Conservation (phyloP, 2,329 filamentous ascomycete species). For the Knufia petricola region DNA sequence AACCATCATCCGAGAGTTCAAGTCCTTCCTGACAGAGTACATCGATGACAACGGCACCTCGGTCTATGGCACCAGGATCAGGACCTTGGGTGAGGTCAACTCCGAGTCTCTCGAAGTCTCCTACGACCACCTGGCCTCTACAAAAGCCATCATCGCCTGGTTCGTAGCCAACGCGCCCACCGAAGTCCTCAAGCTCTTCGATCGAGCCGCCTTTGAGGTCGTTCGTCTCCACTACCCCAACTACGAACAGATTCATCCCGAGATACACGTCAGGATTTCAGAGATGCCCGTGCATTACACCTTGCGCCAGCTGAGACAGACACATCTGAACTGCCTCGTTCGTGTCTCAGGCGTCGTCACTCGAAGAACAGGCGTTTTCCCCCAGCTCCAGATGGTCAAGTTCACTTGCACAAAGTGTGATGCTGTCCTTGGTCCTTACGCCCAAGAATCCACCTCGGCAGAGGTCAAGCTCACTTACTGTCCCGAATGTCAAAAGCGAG, state of each 20-base stretch:
- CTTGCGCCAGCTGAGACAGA: conserved; percentile 85
- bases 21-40: conserved; percentile 91
- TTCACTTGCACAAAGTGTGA: conserved; percentile 95
- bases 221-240: conserved; percentile 93
- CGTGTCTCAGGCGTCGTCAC: conserved; percentile 94
- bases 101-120: conserved; percentile 93
- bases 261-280: conserved; percentile 94
- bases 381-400: conserved; percentile 96
- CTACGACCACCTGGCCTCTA: conserved; percentile 80
- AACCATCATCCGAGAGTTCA: conserved; percentile 94
- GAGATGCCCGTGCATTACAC: conserved; percentile 93
- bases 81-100: conserved; percentile 93
- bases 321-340: conserved; percentile 89
- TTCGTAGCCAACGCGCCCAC: conserved; percentile 91
- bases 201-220: conserved; percentile 92
- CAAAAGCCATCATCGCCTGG: conserved; percentile 88
- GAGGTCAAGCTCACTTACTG: conserved; percentile 96
- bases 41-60: conserved; percentile 81
- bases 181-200: conserved; percentile 94
- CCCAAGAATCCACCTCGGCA: conserved; percentile 80
- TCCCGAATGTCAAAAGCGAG: conserved; percentile 89
- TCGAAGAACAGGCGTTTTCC: conserved; percentile 86
- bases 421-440: conserved; percentile 85
- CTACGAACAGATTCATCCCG: conserved; percentile 93
- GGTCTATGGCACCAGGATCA: conserved; percentile 88